Evolutionary conservation across 1,284 basidiomycete species (phyloP).

Genomic region (Xerocomus amazonicus): DNA sequence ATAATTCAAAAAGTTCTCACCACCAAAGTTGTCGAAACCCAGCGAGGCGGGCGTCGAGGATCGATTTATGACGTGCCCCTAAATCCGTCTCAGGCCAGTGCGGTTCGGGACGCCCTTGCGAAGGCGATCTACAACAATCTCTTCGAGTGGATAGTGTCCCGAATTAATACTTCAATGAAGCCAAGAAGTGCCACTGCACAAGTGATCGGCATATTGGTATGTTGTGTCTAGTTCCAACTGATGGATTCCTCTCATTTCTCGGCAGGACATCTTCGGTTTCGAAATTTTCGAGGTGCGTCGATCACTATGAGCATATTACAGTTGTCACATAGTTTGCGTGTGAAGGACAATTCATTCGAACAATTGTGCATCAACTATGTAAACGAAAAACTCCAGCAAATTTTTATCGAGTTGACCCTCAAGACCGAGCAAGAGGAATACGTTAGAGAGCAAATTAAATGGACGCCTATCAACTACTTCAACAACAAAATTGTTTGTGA

Average conservation of each 20-base stretch:
- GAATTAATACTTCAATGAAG: conserved; percentile 96
- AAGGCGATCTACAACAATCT: conserved; percentile 99
- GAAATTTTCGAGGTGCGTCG: conserved; percentile 86
- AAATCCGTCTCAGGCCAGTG: conserved; percentile 87
- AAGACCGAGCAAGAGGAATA: conserved; percentile 99
- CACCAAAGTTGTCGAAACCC: conserved; percentile 87
- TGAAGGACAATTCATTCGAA: conserved; percentile 94
- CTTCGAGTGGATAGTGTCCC: conserved; percentile 99
- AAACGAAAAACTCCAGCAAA: conserved; percentile 99
- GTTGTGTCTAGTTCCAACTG: conserved; percentile 16
- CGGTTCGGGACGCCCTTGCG: conserved; percentile 89
- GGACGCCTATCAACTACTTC: conserved; percentile 99
- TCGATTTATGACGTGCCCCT: conserved; percentile 97
- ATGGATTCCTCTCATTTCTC: conserved; percentile 6
- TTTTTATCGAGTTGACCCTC: conserved; percentile 98
- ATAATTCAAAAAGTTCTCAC: conserved; percentile 87
- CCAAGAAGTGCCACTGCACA: conserved; percentile 73
- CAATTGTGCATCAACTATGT: conserved; percentile 99
- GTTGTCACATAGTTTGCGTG: conserved; percentile 29
- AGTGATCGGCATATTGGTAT: conserved; percentile 88
- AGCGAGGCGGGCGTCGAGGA: conserved; percentile 86
- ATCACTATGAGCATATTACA: not conserved
- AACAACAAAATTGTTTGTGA: conserved; percentile 98
- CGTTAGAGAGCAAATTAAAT: conserved; percentile 96
- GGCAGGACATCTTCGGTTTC: conserved; percentile 93